Base-by-base conservation (phyloP, 1,284 basidiomycete genomes). In the Heterobasidion annosum region DNA sequence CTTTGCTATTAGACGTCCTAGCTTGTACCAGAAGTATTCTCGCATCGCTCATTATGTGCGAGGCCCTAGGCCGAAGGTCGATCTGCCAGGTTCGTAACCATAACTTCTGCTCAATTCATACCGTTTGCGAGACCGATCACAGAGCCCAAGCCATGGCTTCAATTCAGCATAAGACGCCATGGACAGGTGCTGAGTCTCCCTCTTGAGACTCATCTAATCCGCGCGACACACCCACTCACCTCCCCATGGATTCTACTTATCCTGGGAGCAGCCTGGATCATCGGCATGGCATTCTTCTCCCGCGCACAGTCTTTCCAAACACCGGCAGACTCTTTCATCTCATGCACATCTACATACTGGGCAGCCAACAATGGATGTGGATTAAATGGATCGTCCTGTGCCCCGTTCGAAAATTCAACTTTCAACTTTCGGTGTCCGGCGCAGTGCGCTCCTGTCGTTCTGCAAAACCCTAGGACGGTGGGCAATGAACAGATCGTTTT, bases 371-470 rank as follows among this genome's bases (percentile, higher is more conserved):
- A 83, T 59, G 78, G 74, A n/a, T 95, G 93, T 62, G 92, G 91
- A 6, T 67, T 93, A 34, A 70, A 94, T 61, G 92, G 91, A 0
- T 60, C 70, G 19, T 61, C 65, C 2, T 94, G 92, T 66, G 72
- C 67, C 15, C 90, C 90, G 0, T 91, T 91, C 66, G 70, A 75
- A 46, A 74, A 81, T 57, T 67, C 74, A 2, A 74, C 77, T 1
- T 80, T 87, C 62, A 77, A 86, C 55, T 91, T 94, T 63, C 81
- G 91, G 9, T 96, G 92, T 67, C 92, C 91, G 1, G 83, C 88
- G 8, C 80, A 81, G 53, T 92, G 91, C 62, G 70, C 74, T 34
- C 72, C 69, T 16, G 81, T 85, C 47, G 80, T 86, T 40, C 72
- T 95, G 42, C 79, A 85, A 61, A 93, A 93, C 61, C 83, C 84